Evolutionary conservation across 768 basidiomycete species (phyloP).

Genomic region (Amanita rimosa): DNA sequence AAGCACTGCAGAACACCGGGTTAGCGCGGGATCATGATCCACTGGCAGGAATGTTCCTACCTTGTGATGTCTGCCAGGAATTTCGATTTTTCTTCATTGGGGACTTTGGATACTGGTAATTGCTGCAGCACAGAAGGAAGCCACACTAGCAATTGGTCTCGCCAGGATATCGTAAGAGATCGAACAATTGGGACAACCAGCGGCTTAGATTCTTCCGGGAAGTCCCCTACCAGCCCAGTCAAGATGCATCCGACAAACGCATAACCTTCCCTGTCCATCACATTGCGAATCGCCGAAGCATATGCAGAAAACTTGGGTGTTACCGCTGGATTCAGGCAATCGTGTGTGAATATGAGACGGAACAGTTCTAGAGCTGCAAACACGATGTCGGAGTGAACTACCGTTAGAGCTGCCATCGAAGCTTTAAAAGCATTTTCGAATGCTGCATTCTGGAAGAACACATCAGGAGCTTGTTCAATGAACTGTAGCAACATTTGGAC

Average conservation of each 20-base stretch:
- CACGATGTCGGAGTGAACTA: slow-evolving; percentile 74
- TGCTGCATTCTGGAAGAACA: slow-evolving; percentile 67
- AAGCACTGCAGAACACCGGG: slow-evolving; percentile 33
- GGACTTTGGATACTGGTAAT: slow-evolving; percentile 47
- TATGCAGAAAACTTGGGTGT: slow-evolving; percentile 56
- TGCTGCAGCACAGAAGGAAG: slow-evolving; percentile 60
- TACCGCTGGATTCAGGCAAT: slow-evolving; percentile 41
- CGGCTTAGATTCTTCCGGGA: slow-evolving; percentile 76
- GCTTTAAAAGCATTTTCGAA: slow-evolving; percentile 74
- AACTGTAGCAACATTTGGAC: slow-evolving; percentile 68
- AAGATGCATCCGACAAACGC: slow-evolving; percentile 61
- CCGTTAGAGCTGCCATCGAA: slow-evolving; percentile 66
- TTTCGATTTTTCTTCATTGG: slow-evolving; percentile 53
- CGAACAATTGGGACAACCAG: slow-evolving; percentile 72
- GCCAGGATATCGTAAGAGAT: slow-evolving; percentile 54
- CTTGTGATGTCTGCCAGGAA: slow-evolving; percentile 66
- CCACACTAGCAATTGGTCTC: slow-evolving; percentile 60
- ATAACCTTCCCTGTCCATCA: slow-evolving; percentile 62
- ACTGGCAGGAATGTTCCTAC: slow-evolving; percentile 34
- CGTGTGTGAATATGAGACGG: slow-evolving; percentile 64
- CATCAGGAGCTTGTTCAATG: slow-evolving; percentile 54
- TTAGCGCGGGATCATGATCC: slow-evolving; percentile 7
- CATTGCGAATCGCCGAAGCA: slow-evolving; percentile 45
- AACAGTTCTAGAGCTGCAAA: slow-evolving; percentile 78
- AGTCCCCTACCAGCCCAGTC: slow-evolving; percentile 73